Conservation (phyloP, 805 yeast genomes). For the Yarrowia keelungensis region DNA sequence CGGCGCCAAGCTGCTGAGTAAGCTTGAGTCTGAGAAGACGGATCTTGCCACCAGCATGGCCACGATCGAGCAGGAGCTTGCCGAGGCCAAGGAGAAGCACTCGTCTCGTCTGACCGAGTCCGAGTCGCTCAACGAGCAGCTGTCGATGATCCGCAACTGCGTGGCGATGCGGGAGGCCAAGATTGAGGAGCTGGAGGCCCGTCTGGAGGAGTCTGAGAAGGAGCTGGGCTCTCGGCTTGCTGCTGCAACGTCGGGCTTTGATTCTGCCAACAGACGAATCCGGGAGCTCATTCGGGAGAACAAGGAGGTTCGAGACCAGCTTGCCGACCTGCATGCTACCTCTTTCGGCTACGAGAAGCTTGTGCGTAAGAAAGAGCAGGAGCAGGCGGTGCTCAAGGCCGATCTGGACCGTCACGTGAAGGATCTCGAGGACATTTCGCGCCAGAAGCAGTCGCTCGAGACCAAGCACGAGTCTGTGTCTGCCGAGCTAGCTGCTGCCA, state of each 20-base stretch:
- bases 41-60: conserved; percentile 48
- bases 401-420: conserved; percentile 39
- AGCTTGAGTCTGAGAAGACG: conserved; percentile 51
- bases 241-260: conserved; percentile 42
- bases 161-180: conserved; percentile 47
- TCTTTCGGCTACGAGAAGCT: conserved; percentile 51
- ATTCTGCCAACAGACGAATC: conserved; percentile 51
- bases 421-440: conserved; percentile 38
- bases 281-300: conserved; percentile 56
- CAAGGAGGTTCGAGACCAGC: conserved; percentile 52
- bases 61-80: conserved; percentile 48
- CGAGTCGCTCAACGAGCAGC: conserved; percentile 31
- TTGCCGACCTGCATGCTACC: conserved; percentile 53
- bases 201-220: conserved; percentile 46
- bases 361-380: conserved; percentile 48
- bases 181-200: conserved; percentile 46
- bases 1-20: conserved; percentile 50
- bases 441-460: conserved; percentile 40
- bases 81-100: conserved; percentile 42
- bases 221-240: conserved; percentile 44
- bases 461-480: conserved; percentile 39
- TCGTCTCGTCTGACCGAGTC: background rate
- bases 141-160: conserved; percentile 43
- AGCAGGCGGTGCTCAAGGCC: conserved; percentile 41
- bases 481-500: conserved; percentile 45